These are phyloP conservation scores for Sporothrix sp. DNA, from an alignment of 2,329 filamentous ascomycete genomes.

Conservation along the genomic window DNA sequence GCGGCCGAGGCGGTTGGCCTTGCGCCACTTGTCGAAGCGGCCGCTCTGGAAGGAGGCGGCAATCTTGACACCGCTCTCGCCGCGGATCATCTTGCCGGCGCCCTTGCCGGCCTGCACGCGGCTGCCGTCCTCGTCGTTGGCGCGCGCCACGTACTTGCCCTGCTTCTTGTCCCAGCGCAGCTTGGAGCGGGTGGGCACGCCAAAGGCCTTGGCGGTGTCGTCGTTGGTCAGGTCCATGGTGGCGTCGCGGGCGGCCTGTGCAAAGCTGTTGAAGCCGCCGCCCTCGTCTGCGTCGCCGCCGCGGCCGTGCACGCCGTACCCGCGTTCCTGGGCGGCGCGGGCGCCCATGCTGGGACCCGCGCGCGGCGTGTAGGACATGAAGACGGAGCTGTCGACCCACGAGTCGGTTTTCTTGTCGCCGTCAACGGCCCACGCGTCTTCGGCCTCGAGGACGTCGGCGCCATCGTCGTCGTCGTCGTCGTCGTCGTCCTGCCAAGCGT, in stretches of 20 bases:
- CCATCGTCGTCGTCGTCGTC: constrained; percentile 56
- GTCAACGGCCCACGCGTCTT: constrained; percentile 37
- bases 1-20: constrained; percentile 68
- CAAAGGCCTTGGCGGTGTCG: constrained; percentile 71
- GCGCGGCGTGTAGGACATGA: constrained; percentile 91
- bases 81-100: constrained; percentile 57
- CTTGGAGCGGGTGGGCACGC: constrained; percentile 59
- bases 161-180: constrained; percentile 97
- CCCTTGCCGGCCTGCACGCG: constrained; percentile 35
- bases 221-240: constrained; percentile 93
- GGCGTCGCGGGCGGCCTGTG: constrained; percentile 73
- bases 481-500: constrained; percentile 35
- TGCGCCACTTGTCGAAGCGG: constrained; percentile 87
- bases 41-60: constrained; percentile 88
- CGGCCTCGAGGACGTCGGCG: constrained; percentile 57
- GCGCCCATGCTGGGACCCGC: constrained; percentile 45
- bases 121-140: constrained; percentile 90
- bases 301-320: constrained; percentile 72
- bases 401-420: constrained; percentile 33
- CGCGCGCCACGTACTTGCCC: constrained; percentile 85
- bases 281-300: constrained; percentile 34
- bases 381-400: constrained; percentile 79
- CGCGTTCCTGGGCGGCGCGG: constrained; percentile 69
- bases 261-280: constrained; percentile 59
- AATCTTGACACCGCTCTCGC: constrained; percentile 93